These are phyloP conservation scores for Takashimella tepidaria DNA, from an alignment of 1,284 basidiomycete genomes.

Conservation along the genomic window DNA sequence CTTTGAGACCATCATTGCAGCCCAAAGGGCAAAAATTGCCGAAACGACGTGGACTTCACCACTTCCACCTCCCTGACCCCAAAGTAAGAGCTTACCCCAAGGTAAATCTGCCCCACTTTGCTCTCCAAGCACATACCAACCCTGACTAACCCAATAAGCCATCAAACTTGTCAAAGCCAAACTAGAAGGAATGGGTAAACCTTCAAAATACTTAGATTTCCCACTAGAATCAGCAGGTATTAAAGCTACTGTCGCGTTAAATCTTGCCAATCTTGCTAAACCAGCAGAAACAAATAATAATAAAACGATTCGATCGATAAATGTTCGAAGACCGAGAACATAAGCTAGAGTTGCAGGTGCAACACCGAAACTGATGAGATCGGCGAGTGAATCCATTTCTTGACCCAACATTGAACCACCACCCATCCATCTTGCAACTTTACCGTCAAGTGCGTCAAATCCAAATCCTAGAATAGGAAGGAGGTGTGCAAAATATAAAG, in stretches of 20 bases:
- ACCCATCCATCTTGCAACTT: constrained; percentile 95
- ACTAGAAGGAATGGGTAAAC: constrained; percentile 91
- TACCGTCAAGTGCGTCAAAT: constrained; percentile 97
- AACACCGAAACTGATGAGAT: constrained; percentile 95
- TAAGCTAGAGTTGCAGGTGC: constrained; percentile 92
- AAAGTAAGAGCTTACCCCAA: constrained; percentile 64
- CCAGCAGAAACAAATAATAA: constrained; percentile 93
- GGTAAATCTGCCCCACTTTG: constrained; percentile 53
- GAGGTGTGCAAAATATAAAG: constrained; percentile 76
- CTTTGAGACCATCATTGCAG: constrained; percentile 92
- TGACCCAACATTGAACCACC: constrained; percentile 96
- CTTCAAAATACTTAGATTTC: constrained; percentile 94
- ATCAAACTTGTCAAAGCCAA: constrained; percentile 74
- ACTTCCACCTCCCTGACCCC: constrained; percentile 63
- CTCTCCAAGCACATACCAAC: constrained; percentile 60
- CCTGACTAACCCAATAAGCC: constrained; percentile 74
- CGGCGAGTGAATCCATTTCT: constrained; percentile 94
- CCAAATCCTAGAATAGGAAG: constrained; percentile 93
- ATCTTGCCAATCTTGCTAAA: constrained; percentile 89
- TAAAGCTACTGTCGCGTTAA: constrained; percentile 95
- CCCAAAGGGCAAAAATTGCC: constrained; percentile 72
- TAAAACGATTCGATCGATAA: constrained; percentile 79
- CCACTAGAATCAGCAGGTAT: constrained; percentile 83
- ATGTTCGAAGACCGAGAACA: constrained; percentile 79
- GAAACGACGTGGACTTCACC: constrained; percentile 76